These are phyloP conservation scores for Calonectria ilicicola DNA, from an alignment of 2,329 filamentous ascomycete genomes.

Conservation along the genomic window DNA sequence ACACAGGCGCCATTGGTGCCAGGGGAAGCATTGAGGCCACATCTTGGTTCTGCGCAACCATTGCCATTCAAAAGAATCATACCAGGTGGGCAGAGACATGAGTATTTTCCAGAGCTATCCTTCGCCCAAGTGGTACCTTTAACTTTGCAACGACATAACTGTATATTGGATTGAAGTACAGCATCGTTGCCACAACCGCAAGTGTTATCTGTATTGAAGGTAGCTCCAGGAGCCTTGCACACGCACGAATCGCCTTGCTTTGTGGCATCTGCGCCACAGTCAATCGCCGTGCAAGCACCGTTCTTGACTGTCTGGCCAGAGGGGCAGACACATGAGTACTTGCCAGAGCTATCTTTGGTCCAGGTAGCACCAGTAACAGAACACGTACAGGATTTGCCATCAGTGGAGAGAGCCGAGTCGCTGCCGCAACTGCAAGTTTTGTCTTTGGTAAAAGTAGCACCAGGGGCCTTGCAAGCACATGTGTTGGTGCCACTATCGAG, in stretches of 20 bases:
- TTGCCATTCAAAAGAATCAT: background rate
- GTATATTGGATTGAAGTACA: background rate
- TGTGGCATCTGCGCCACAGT: background rate
- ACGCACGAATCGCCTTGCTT: background rate
- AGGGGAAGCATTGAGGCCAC: background rate
- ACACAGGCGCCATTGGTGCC: background rate
- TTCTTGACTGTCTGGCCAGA: background rate
- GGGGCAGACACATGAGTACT: background rate
- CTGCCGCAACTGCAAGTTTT: background rate
- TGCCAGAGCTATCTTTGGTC: background rate
- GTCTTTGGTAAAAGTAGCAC: background rate
- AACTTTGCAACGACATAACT: background rate
- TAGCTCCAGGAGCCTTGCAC: background rate
- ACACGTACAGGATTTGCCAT: background rate
- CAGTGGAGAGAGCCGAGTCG: background rate
- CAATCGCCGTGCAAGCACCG: background rate
- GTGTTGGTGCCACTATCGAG: background rate
- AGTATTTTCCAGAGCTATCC: background rate
- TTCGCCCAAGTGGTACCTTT: background rate
- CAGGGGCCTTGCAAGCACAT: background rate
- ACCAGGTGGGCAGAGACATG: background rate
- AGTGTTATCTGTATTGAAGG: background rate
- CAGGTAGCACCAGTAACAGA: background rate
- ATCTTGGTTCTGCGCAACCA: background rate
- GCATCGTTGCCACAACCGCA: background rate